A percentile compares a stretch with the other conserved stretches of the same genome.
Conservation (phyloP, 352 stramenopile species). For the Pythium monospermum region DNA sequence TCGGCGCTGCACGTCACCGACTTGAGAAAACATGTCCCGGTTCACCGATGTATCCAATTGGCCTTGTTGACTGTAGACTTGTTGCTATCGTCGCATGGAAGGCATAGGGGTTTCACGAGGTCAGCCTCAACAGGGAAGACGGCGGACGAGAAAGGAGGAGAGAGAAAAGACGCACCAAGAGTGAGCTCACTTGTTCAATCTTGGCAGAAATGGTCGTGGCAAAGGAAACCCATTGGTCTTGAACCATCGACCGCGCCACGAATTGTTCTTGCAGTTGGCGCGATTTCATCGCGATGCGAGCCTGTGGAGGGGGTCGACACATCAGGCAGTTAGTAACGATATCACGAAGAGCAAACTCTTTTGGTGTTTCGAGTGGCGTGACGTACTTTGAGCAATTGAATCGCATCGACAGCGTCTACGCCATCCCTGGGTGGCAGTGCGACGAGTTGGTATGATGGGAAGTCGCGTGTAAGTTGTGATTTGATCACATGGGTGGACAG, state of each 20-base stretch:
- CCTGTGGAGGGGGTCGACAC: slow-evolving; percentile 13
- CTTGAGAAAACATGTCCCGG: slow-evolving; percentile 32
- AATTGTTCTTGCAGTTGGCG: slow-evolving; percentile 35
- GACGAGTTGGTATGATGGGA: slow-evolving; percentile 9
- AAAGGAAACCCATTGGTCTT: slow-evolving; percentile 39
- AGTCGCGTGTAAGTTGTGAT: slow-evolving; percentile 18
- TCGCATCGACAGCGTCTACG: slow-evolving; percentile 19
- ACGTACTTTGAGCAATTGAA: slow-evolving; percentile 22
- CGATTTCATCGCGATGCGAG: slow-evolving; percentile 40
- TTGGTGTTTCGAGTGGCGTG: not conserved
- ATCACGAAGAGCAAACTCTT: not conserved
- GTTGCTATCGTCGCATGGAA: too few species aligned
- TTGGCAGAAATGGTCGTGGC: slow-evolving; percentile 26
- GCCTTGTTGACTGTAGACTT: slow-evolving; percentile 39
- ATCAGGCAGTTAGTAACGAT: not conserved
- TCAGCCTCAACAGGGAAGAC: too few species aligned
- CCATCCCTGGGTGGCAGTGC: slow-evolving; percentile 4
- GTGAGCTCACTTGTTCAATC: slow-evolving; percentile 30
- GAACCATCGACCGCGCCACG: slow-evolving; percentile 27
- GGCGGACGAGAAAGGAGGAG: too few species aligned
- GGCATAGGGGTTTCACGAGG: too few species aligned
- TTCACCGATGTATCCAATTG: slow-evolving; percentile 23
- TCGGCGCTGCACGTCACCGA: slow-evolving; percentile 17
- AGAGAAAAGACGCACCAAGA: slow-evolving; percentile 21
- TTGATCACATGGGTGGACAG: slow-evolving; percentile 41